Conservation (phyloP, 2,329 filamentous ascomycete genomes). For the Hysterium pulicare region DNA sequence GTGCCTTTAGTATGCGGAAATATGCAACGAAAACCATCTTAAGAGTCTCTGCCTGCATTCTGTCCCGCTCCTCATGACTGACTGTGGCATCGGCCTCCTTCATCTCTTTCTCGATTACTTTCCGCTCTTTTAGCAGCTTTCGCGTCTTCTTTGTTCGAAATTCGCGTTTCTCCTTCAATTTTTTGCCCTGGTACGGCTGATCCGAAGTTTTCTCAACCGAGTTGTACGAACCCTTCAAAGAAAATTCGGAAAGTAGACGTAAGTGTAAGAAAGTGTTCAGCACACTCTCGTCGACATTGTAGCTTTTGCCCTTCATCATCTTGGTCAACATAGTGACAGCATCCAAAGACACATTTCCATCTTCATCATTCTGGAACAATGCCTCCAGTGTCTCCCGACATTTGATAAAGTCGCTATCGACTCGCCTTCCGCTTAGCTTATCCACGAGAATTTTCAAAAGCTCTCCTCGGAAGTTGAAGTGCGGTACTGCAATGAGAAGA, state of each 20-base stretch:
- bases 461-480: constrained; percentile 95
- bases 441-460: constrained; percentile 82
- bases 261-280: constrained; percentile 89
- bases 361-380: constrained; percentile 82
- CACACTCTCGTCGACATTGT: constrained; percentile 76
- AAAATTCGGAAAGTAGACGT: constrained; percentile 82
- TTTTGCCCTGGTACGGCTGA: constrained; percentile 49
- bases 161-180: constrained; percentile 70
- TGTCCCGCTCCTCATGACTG: constrained; percentile 85
- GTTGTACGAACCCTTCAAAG: constrained; percentile 76
- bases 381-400: constrained; percentile 76
- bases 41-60: constrained; percentile 90
- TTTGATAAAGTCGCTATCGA: constrained; percentile 73
- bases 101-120: constrained; percentile 88
- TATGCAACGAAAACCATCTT: constrained; percentile 95
- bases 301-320: constrained; percentile 91
- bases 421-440: constrained; percentile 69
- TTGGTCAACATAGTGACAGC: constrained; percentile 80
- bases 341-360: constrained; percentile 83
- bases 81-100: constrained; percentile 86
- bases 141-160: constrained; percentile 86
- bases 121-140: constrained; percentile 81
- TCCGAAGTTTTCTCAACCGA: constrained; percentile 62
- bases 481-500: constrained; percentile 76
- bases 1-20: constrained; percentile 86